Evolutionary conservation across 176 grass and related monocot species (phyloP).

Genomic region (Echinochloa phyllopogon): DNA sequence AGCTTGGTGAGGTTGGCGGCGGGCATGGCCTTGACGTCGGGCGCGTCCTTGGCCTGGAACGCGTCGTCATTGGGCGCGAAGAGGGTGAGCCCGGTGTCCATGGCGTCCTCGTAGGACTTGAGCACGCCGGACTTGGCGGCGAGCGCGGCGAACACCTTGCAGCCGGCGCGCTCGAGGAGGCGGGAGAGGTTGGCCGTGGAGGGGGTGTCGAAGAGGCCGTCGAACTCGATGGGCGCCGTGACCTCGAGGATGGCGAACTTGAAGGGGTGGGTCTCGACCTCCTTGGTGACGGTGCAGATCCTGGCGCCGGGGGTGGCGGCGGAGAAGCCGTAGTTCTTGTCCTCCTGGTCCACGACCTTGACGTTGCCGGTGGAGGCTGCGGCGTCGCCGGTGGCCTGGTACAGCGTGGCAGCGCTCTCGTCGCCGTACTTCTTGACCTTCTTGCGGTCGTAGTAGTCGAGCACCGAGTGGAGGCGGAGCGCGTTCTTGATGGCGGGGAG

Average conservation of each 20-base stretch:
- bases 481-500: constrained; percentile 89
- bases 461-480: constrained; percentile 72
- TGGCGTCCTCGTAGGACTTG: constrained; percentile 70
- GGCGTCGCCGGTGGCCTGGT: constrained; percentile 84
- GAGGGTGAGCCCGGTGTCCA: constrained; percentile 82
- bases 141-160: constrained; percentile 81
- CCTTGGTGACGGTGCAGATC: constrained; percentile 67
- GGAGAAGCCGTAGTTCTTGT: constrained; percentile 67
- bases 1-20: constrained; percentile 68
- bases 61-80: constrained; percentile 93
- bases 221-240: constrained; percentile 70
- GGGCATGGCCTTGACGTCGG: constrained; percentile 61
- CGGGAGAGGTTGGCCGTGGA: constrained; percentile 58
- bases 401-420: constrained; percentile 62
- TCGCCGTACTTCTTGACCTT: constrained; percentile 63
- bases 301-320: constrained; percentile 60
- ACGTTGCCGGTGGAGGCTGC: constrained; percentile 62
- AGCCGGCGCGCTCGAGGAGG: constrained; percentile 84
- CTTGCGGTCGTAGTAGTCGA: constrained; percentile 89
- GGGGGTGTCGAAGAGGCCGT: constrained; percentile 68
- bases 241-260: constrained; percentile 74
- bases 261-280: constrained; percentile 68
- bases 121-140: constrained; percentile 66
- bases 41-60: constrained; percentile 60
- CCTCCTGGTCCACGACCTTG: constrained; percentile 62